These are phyloP conservation scores for Penicillium sp. DNA, from an alignment of 2,329 filamentous ascomycete species.

Conservation along the genomic window DNA sequence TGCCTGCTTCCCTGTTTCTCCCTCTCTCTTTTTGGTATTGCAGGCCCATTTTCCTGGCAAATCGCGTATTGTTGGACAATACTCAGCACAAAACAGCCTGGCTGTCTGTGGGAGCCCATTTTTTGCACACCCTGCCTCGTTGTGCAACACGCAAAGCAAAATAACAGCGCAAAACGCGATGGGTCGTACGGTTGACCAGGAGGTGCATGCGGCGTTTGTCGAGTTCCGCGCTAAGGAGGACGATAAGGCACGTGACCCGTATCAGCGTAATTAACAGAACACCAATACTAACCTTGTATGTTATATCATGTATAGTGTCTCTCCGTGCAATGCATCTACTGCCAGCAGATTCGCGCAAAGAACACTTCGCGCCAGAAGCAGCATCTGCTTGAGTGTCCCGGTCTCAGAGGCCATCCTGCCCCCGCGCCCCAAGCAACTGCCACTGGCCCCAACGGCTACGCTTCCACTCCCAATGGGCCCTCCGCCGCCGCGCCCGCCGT, in stretches of 20 bases:
- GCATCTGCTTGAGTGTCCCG: slow-evolving; percentile 49
- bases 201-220: slow-evolving; percentile 51
- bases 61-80: neutral
- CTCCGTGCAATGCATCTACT: slow-evolving; percentile 52
- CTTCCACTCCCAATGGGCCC: slow-evolving; percentile 38
- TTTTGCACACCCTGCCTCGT: neutral
- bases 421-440: slow-evolving; percentile 39
- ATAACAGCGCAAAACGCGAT: slow-evolving; percentile 27
- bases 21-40: neutral
- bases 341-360: slow-evolving; percentile 51
- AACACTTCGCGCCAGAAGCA: slow-evolving; percentile 52
- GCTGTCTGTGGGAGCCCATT: neutral
- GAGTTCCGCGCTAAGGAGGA: slow-evolving; percentile 53
- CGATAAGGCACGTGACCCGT: slow-evolving; percentile 44
- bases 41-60: neutral
- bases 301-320: slow-evolving; percentile 45
- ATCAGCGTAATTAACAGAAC: slow-evolving; percentile 35
- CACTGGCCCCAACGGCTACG: slow-evolving; percentile 39
- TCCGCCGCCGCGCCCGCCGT: slow-evolving; percentile 30
- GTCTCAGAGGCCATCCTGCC: slow-evolving; percentile 43
- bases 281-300: slow-evolving; percentile 35
- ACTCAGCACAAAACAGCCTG: neutral
- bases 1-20: neutral
- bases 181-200: slow-evolving; percentile 51
- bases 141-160: slow-evolving; percentile 6